Evolutionary conservation across 371 early-diverging fungal species (phyloP).

Genomic region (Lichtheimia corymbifera): DNA sequence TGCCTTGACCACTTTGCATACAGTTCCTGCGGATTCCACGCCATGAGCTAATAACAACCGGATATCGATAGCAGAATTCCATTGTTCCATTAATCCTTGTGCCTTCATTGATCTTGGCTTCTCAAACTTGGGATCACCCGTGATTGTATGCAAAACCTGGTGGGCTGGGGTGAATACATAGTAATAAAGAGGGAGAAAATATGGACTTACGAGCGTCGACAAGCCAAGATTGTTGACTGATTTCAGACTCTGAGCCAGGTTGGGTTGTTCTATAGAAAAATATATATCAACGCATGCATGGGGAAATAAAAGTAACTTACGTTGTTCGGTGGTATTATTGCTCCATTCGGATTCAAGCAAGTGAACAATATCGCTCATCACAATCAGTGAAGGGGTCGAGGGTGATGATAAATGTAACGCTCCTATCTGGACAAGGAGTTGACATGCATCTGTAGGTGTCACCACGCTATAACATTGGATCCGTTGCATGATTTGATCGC

Average conservation of each 20-base stretch:
- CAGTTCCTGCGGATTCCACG: not conserved
- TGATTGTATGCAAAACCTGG: not conserved
- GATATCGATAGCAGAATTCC: not conserved
- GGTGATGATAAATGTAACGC: not conserved
- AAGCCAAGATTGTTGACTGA: no score
- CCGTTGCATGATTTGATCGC: not conserved
- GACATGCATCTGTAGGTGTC: not conserved
- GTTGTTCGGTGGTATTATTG: not conserved
- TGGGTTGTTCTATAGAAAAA: not conserved
- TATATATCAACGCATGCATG: not conserved
- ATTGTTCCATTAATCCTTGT: conserved; percentile 1
- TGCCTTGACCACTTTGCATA: not conserved
- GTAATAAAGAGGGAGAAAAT: no score
- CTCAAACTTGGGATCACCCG: not conserved
- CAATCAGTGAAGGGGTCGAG: not conserved
- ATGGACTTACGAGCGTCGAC: no score
- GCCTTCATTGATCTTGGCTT: not conserved
- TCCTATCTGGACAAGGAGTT: not conserved
- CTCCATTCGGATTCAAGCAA: not conserved
- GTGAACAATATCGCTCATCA: not conserved
- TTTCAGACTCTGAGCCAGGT: no score
- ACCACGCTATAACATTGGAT: not conserved
- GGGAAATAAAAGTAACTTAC: not conserved
- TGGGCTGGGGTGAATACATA: not conserved
- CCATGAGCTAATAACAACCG: not conserved